These are phyloP conservation scores for Thalassiosira hispida DNA, from an alignment of 352 stramenopile genomes.

Conservation along the genomic window DNA sequence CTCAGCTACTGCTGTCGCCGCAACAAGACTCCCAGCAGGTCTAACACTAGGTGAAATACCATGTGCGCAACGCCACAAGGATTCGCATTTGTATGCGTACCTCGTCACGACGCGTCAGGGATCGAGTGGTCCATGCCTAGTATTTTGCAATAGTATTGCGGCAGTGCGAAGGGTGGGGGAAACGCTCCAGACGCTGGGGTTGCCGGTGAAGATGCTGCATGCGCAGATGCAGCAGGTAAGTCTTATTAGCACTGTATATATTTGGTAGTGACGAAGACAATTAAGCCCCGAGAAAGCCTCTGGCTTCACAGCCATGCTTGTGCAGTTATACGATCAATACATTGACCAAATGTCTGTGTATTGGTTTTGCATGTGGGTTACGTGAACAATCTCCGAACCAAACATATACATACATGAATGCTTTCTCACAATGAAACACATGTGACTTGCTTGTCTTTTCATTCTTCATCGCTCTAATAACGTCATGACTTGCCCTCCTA, in stretches of 20 bases:
- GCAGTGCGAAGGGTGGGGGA: constrained; percentile 73
- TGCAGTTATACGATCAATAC: constrained; percentile 37
- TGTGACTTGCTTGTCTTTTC: too few species aligned
- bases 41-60: constrained; percentile 73
- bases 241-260: constrained; percentile 7
- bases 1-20: neutral
- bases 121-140: constrained; percentile 73
- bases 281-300: constrained; percentile 47
- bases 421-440: too few species aligned
- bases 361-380: constrained; percentile 63
- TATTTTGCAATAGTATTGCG: constrained; percentile 86
- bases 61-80: constrained; percentile 83
- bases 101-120: constrained; percentile 78
- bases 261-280: constrained; percentile 56
- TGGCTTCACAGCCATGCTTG: constrained; percentile 44
- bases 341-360: constrained; percentile 47
- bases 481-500: too few species aligned
- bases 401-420: neutral
- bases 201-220: constrained; percentile 78
- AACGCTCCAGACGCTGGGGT: constrained; percentile 74
- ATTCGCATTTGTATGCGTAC: constrained; percentile 84
- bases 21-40: constrained; percentile 67
- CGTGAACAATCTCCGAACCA: constrained; percentile 88
- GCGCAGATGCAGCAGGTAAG: constrained; percentile 84
- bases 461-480: too few species aligned